A percentile compares a stretch with the other conserved stretches of the same genome.
Conservation (phyloP, 2,329 filamentous ascomycete genomes). For the Venturia aucupariae region DNA sequence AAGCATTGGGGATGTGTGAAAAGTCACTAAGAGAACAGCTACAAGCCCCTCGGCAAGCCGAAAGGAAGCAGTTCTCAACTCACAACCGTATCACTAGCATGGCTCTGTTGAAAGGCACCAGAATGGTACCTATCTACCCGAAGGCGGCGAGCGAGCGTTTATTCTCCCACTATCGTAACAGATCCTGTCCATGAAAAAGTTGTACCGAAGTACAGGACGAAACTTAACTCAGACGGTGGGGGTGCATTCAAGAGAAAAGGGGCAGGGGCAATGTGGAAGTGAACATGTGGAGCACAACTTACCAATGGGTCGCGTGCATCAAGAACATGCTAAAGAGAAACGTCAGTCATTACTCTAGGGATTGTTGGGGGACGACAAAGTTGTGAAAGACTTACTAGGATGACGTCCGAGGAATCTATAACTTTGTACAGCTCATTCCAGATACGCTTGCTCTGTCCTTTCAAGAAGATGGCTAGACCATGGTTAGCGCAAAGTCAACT, state of each 20-base stretch:
- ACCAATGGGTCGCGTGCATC: slow-evolving; percentile 87
- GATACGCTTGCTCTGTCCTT: slow-evolving; percentile 90
- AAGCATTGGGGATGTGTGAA: slow-evolving; percentile 60
- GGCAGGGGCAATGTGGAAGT: not conserved
- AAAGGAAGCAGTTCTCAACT: slow-evolving; percentile 85
- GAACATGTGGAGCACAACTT: slow-evolving; percentile 45
- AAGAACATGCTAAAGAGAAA: slow-evolving; percentile 53
- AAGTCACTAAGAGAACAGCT: slow-evolving; percentile 98
- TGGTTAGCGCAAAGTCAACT: not conserved
- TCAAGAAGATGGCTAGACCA: slow-evolving; percentile 33
- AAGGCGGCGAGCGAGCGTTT: slow-evolving; percentile 61
- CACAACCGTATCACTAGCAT: slow-evolving; percentile 74
- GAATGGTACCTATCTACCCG: slow-evolving; percentile 72
- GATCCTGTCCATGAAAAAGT: slow-evolving; percentile 64
- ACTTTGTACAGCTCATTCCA: slow-evolving; percentile 97
- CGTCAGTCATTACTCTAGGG: not conserved
- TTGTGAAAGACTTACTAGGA: slow-evolving; percentile 30
- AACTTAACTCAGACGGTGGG: slow-evolving; percentile 87
- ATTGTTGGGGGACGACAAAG: no score
- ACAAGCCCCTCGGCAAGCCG: slow-evolving; percentile 46
- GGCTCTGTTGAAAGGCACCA: slow-evolving; percentile 69
- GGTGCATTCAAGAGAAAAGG: slow-evolving; percentile 18
- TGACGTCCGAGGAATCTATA: slow-evolving; percentile 89
- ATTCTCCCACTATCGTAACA: slow-evolving; percentile 99
- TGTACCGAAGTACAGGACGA: slow-evolving; percentile 53